phyloP scores from a whole-genome alignment of 78 protist species.

The Anaeramoeba ignava region DNA sequence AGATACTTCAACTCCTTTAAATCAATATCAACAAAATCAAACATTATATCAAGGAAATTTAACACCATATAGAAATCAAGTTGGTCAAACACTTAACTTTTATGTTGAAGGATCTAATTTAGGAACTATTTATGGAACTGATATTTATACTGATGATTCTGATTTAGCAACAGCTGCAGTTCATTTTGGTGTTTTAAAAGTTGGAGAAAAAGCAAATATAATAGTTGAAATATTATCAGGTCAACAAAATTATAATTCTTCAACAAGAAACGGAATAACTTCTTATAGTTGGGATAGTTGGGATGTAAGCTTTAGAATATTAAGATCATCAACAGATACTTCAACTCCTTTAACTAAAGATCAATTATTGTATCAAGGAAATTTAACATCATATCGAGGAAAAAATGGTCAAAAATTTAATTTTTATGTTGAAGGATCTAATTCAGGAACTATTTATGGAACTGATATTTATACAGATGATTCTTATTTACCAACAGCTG shows the following conservation, averaged over 20 bases:
- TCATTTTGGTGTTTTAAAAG: not conserved
- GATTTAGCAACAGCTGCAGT: not conserved
- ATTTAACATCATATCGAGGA: no score
- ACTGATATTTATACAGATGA: no score
- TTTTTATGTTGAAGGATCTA: no score
- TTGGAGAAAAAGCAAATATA: not conserved
- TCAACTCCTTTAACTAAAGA: no score
- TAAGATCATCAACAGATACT: no score
- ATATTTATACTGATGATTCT: constrained; percentile 1
- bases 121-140: not conserved
- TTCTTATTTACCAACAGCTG: no score
- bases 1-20: no score
- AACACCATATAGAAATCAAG: not conserved
- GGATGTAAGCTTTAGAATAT: not conserved
- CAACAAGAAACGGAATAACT: not conserved
- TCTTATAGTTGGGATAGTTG: not conserved
- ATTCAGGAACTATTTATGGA: no score
- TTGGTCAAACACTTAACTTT: not conserved
- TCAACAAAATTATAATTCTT: not conserved
- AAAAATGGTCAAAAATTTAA: no score
- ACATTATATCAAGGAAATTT: no score
- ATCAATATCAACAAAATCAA: no score
- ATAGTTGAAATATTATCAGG: not conserved
- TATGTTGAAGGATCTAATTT: not conserved
- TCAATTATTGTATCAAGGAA: no score